Conservation (phyloP, 192 early-diverging fungal genomes). For the Coemansia sp. region DNA sequence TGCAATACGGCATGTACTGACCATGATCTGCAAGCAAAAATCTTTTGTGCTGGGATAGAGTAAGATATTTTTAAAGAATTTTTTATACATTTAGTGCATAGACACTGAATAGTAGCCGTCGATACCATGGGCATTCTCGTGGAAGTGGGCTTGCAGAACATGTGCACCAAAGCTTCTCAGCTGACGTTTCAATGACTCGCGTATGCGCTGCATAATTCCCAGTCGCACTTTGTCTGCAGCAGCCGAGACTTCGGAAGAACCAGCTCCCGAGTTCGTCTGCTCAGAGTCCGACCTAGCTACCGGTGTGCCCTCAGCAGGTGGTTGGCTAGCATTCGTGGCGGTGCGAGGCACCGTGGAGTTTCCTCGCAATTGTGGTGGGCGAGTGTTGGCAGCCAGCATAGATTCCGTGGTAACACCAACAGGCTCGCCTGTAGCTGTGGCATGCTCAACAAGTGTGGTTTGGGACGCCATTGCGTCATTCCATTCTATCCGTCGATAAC, state of each 20-base stretch:
- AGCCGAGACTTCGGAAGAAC: background rate
- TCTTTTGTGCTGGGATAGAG: background rate
- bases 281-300: conserved; percentile 35
- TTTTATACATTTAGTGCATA: conserved; percentile 4
- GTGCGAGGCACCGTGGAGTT: background rate
- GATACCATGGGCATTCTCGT: conserved; percentile 11
- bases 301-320: background rate
- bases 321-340: background rate
- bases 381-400: conserved; percentile 14
- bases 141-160: conserved; percentile 12
- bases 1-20: conserved; percentile 25
- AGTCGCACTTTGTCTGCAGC: conserved; percentile 7
- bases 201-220: conserved; percentile 22
- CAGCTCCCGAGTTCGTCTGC: conserved; percentile 17
- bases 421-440: background rate
- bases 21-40: conserved; percentile 2
- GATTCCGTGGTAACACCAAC: background rate
- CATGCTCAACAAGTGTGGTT: conserved; percentile 31
- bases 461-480: conserved; percentile 39
- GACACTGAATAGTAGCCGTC: conserved; percentile 26
- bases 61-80: no score
- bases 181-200: conserved; percentile 24
- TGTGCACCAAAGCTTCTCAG: conserved; percentile 14
- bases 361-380: conserved; percentile 17
- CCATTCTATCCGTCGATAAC: conserved; percentile 42